Conservation (phyloP, 2,329 filamentous ascomycete species). For the Aotearoamyces nothofagi region DNA sequence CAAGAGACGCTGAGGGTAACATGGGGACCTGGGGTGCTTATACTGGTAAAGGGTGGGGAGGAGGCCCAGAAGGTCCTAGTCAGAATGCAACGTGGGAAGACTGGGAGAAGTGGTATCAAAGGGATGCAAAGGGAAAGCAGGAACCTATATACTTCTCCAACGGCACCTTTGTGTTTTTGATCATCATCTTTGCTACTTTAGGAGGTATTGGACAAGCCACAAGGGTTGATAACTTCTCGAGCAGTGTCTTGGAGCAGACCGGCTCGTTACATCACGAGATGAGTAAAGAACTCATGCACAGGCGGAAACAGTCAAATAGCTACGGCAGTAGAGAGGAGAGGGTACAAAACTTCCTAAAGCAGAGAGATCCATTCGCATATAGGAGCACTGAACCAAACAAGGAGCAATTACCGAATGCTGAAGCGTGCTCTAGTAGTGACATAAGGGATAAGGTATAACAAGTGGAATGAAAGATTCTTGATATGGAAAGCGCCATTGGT, state of each 20-base stretch:
- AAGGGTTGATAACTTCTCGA: slow-evolving; percentile 46
- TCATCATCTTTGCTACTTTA: slow-evolving; percentile 53
- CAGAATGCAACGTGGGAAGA: slow-evolving; percentile 95
- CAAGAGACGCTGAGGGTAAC: slow-evolving; percentile 14
- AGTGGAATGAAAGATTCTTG: too few species aligned
- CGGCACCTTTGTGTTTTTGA: slow-evolving; percentile 57
- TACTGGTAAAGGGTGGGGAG: slow-evolving; percentile 12
- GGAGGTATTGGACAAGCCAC: slow-evolving; percentile 60
- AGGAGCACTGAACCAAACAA: too few species aligned
- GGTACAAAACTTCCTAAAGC: slow-evolving; percentile 63
- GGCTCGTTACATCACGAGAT: slow-evolving; percentile 51
- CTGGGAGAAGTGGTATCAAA: slow-evolving; percentile 69
- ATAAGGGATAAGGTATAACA: too few species aligned
- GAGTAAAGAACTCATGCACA: slow-evolving; percentile 42
- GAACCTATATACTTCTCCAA: slow-evolving; percentile 59
- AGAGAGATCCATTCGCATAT: slow-evolving; percentile 37
- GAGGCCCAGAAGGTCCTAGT: slow-evolving; percentile 27
- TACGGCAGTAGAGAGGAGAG: slow-evolving; percentile 43
- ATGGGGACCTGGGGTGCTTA: slow-evolving; percentile 10
- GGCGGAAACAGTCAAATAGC: slow-evolving; percentile 35
- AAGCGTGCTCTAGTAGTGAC: too few species aligned
- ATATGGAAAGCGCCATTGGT: too few species aligned
- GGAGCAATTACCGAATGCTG: too few species aligned
- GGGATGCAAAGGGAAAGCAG: slow-evolving; percentile 29
- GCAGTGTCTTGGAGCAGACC: slow-evolving; percentile 48